Evolutionary conservation across 148 eudicot species (phyloP).

Genomic region (Drosera capensis): DNA sequence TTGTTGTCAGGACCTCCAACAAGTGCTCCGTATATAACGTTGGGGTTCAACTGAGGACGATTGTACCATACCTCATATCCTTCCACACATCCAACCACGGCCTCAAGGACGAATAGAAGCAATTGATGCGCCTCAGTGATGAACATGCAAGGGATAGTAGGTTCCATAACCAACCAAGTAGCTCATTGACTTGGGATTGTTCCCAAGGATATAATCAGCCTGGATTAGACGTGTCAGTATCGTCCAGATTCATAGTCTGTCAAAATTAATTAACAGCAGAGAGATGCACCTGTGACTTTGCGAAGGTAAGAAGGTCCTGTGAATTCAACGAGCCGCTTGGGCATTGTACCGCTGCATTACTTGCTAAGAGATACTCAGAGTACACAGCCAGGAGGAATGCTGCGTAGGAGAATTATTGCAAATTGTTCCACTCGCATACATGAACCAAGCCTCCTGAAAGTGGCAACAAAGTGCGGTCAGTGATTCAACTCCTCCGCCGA

Average conservation of each 20-base stretch:
- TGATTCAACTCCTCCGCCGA: not conserved
- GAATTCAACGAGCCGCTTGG: slow-evolving; percentile 49
- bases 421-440: slow-evolving; percentile 49
- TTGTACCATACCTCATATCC: slow-evolving; percentile 42
- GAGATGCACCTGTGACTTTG: slow-evolving; percentile 21
- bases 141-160: slow-evolving; percentile 33
- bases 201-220: slow-evolving; percentile 63
- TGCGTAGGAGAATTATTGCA: slow-evolving; percentile 66
- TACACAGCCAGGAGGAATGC: slow-evolving; percentile 58
- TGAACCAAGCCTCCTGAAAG: slow-evolving; percentile 52
- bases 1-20: slow-evolving; percentile 22
- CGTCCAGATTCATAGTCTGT: not conserved
- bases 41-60: slow-evolving; percentile 13
- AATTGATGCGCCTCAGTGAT: slow-evolving; percentile 55
- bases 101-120: slow-evolving; percentile 25
- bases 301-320: slow-evolving; percentile 37
- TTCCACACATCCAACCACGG: slow-evolving; percentile 26
- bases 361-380: slow-evolving; percentile 46
- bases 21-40: slow-evolving; percentile 16
- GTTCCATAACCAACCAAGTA: slow-evolving; percentile 57
- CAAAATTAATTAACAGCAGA: not conserved
- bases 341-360: slow-evolving; percentile 32
- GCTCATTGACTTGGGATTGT: slow-evolving; percentile 50
- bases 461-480: not conserved
- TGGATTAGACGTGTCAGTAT: slow-evolving; percentile 6